A percentile compares a stretch with the other conserved stretches of the same genome.
Evolutionary conservation across 441 rosid species (phyloP).

Genomic region (Jatropha podagrica): DNA sequence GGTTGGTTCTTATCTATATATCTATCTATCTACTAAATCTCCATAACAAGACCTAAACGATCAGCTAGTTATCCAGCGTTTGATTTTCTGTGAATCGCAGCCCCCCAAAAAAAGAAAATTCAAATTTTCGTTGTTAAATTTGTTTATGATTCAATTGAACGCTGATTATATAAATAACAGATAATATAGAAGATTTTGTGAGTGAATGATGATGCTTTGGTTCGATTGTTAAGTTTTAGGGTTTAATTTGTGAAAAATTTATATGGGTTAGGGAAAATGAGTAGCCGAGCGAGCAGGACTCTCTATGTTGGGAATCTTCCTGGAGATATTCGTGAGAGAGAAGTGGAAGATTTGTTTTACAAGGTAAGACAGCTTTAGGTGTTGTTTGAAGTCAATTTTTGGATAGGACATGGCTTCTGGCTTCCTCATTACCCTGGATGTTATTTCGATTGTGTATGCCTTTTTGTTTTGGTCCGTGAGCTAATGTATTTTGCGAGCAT

Average conservation of each 20-base stretch:
- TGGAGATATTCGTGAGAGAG: conserved; percentile 93
- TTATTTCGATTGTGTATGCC: not conserved
- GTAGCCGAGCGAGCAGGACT: conserved; percentile 95
- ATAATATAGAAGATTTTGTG: too few species aligned
- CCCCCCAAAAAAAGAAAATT: not conserved
- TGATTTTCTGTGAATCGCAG: not conserved
- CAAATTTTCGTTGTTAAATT: not conserved
- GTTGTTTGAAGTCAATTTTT: not conserved
- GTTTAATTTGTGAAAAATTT: not conserved
- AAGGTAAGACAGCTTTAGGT: conserved; percentile 44
- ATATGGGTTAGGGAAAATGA: conserved; percentile 45
- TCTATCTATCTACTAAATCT: not conserved
- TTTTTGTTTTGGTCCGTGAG: not conserved
- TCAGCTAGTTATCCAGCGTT: not conserved
- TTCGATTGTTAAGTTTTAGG: not conserved
- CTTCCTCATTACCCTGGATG: not conserved
- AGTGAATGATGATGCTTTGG: not conserved
- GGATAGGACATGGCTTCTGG: not conserved
- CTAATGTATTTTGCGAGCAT: not conserved
- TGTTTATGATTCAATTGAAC: not conserved
- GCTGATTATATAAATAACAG: not conserved
- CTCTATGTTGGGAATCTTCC: conserved; percentile 95
- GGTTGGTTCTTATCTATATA: not conserved
- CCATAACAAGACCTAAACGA: not conserved
- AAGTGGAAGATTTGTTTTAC: conserved; percentile 92